Conservation (phyloP, 441 rosid species). For the Populus trichocarpa region DNA sequence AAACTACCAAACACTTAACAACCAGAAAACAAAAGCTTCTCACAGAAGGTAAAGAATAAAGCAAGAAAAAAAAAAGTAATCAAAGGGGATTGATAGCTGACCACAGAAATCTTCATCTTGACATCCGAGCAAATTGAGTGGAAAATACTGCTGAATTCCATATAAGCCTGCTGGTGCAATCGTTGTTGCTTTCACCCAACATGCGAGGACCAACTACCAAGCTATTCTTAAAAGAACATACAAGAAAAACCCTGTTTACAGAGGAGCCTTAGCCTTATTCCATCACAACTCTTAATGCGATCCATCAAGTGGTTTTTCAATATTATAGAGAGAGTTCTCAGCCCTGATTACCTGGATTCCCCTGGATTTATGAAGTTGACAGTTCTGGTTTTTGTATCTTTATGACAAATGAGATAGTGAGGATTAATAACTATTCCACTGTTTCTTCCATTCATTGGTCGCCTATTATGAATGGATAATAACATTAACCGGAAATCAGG, state of each 20-base stretch:
- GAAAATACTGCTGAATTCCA: not conserved
- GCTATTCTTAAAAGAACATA: not conserved
- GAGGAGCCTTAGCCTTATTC: not conserved
- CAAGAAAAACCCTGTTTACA: not conserved
- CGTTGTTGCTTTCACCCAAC: not conserved
- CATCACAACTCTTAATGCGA: not conserved
- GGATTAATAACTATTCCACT: not conserved
- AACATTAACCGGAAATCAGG: not conserved
- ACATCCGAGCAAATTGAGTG: not conserved
- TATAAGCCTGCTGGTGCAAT: not conserved
- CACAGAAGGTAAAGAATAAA: not conserved
- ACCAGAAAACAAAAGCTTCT: not conserved
- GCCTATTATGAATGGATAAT: not conserved
- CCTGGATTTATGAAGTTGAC: not conserved
- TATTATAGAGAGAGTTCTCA: not conserved
- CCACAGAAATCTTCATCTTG: not conserved
- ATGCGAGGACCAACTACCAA: not conserved
- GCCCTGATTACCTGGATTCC: not conserved
- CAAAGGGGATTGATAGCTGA: not conserved
- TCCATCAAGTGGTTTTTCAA: not conserved
- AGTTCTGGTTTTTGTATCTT: not conserved
- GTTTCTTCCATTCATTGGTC: not conserved
- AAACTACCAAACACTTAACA: not conserved
- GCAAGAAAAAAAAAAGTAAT: not conserved
- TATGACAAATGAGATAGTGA: not conserved